phyloP scores from a whole-genome alignment of 176 grass and related monocot genomes.

The Thinopyrum elongatum region DNA sequence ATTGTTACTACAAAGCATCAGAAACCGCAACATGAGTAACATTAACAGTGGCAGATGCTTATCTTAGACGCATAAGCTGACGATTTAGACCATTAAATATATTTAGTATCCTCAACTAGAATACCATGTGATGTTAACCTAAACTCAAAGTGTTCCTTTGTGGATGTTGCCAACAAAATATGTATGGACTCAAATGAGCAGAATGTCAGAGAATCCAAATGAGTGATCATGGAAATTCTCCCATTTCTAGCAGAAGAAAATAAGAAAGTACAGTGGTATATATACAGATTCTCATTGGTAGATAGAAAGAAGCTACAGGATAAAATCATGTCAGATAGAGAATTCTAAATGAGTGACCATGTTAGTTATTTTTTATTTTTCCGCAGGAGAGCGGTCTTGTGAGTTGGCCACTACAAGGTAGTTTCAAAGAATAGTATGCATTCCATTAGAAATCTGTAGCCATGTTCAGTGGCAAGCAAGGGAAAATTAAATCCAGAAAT shows the following conservation, averaged over 20 bases:
- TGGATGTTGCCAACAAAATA: neutral
- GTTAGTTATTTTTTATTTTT: neutral
- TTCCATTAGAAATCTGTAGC: neutral
- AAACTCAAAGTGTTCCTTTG: neutral
- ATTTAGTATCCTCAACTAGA: neutral
- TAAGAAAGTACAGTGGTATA: neutral
- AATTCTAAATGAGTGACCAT: neutral
- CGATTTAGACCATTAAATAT: neutral
- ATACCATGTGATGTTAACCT: neutral
- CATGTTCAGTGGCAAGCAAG: neutral
- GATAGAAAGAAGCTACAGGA: neutral
- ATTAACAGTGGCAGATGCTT: neutral
- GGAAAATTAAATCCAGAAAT: neutral
- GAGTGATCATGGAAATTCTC: no score
- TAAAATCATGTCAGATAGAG: conserved; percentile 2
- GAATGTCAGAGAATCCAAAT: neutral
- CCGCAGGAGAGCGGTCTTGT: neutral
- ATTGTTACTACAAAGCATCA: neutral
- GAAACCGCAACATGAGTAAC: neutral
- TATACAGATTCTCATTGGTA: neutral
- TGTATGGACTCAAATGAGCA: neutral
- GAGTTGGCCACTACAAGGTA: neutral
- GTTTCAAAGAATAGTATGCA: neutral
- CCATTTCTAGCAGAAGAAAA: neutral
- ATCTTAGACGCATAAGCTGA: neutral